Base-by-base conservation (phyloP, 305 asterid genomes). In the Plantago lanceolata region DNA sequence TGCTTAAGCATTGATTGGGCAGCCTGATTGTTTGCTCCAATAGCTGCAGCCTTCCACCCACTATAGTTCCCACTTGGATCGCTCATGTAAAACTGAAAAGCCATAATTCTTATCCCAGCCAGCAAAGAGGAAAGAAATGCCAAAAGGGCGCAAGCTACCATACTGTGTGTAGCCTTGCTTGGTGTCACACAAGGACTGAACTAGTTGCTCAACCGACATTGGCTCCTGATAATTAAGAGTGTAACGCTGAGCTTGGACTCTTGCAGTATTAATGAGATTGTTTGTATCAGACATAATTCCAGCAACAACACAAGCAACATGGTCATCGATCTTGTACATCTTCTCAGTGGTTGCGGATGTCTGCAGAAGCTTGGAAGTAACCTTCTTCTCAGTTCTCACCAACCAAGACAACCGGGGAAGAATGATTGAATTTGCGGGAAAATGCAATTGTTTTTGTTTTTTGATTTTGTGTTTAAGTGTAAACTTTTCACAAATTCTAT, bases 31-130 rank as follows among this genome's bases (percentile, higher is more conserved):
- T 54, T 54, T 54, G 59, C 59, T 54, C 59, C 59, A 24, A 54
- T 54, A 54, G 59, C 59, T 54, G 59, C 59, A 54, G 59, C 59
- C 19, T 54, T 54, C 59, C 59, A 54, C 12, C 59, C 59, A 54
- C 59, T 54, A 40, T 54, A 54, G 59, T 54, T 54, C 8, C 59
- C 59, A 26, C 59, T 54, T 4, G 59, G 59, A 35, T 54, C 59
- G 24, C 59, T 54, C 59, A 54, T 54, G 40, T 54, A 54, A 8
- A 54, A 40, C 59, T 54, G 59, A 54, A 54, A 54, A 54, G 12
- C 59, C 59, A 26, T 54, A 54, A 35, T 54, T 54, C 19, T 54
- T 54, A 54, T 54, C 59, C 59, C 59, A 54, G 24, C 59, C 59
- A 21, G 59, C 59, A 54, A 54, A 54, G 16, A 54, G 59, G 40